Base-by-base conservation (phyloP, 805 yeast genomes). In the Phaffomyces thermotolerans region DNA sequence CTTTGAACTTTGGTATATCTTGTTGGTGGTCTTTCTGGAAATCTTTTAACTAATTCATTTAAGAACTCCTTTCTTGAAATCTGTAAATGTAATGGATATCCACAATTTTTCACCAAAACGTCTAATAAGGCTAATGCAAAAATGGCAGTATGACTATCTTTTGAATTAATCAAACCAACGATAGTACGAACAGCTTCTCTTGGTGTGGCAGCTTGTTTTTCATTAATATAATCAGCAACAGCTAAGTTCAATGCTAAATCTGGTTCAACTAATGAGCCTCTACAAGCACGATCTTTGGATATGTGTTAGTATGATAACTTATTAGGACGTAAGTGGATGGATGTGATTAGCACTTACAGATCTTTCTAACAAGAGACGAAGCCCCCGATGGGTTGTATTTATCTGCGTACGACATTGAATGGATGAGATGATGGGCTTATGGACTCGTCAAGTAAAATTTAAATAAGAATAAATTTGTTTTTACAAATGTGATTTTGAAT, bases 11-110 rank as follows among this genome's bases (percentile, higher is more conserved):
- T 75, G 17, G 91, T 72, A 64, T 85, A 88, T 33, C 90, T 77
- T 48, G 82, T 66, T 4, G 97, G 96, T 1, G 99, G 98, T 57
- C 87, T 78, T 59, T 90, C 97, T 2, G 98, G 98, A 67, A 93
- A 93, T 60, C 87, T 69, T 56, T 87, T 84, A 22, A 93, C 99
- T 57, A 93, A 73, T 59, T 88, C 96, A 61, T 93, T 93, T 57
- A 93, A 72, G 55, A 93, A 93, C 62, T 91, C 98, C 64, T 93
- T 90, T 47, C 98, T 76, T 4, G 96, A 85, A 42, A 93, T 87
- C 66, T 93, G 99, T 39, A 93, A 71, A 52, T 93, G 99, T 66
- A 93, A 79, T 8, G 99, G 97, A 63, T 91, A 93, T 6, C 98
- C 99, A 68, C 99, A 93, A 68, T 93, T 93, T 67, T 93, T 93